phyloP scores from a whole-genome alignment of 129 eudicot genomes.

The Mikania micrantha region DNA sequence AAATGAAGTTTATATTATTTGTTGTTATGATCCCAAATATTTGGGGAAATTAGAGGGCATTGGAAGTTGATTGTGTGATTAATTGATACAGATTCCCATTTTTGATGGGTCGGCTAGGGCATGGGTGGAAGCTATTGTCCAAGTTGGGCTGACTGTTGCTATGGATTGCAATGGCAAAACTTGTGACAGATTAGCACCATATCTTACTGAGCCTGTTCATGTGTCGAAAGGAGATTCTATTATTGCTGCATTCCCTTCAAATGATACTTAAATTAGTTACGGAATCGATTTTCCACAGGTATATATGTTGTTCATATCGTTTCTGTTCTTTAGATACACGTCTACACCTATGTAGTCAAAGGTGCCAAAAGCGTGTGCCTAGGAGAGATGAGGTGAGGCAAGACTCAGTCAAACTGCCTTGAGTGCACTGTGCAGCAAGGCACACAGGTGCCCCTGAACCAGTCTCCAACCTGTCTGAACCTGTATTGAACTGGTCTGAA shows the following conservation, averaged over 20 bases:
- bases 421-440: too few relatives aligned
- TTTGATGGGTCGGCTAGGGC: conserved; percentile 92
- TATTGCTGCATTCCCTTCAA: conserved; percentile 63
- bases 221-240: conserved; percentile 62
- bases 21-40: background rate
- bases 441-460: too few relatives aligned
- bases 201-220: conserved; percentile 64
- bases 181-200: conserved; percentile 74
- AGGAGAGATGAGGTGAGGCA: too few relatives aligned
- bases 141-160: conserved; percentile 71
- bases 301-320: background rate
- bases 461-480: too few relatives aligned
- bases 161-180: conserved; percentile 43
- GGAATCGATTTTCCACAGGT: conserved; percentile 89
- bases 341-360: too few relatives aligned
- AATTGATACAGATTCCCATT: conserved; percentile 65
- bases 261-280: conserved; percentile 43
- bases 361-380: too few relatives aligned
- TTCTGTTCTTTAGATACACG: background rate
- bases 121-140: conserved; percentile 81
- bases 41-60: background rate
- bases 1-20: background rate
- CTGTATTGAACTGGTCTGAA: too few relatives aligned
- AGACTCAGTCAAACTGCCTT: too few relatives aligned
- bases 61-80: background rate